Percentiles rank a stretch among this genome's conserved stretches.
phyloP scores from a whole-genome alignment of 2,329 filamentous ascomycete genomes.

The Aspergillus nomiae region DNA sequence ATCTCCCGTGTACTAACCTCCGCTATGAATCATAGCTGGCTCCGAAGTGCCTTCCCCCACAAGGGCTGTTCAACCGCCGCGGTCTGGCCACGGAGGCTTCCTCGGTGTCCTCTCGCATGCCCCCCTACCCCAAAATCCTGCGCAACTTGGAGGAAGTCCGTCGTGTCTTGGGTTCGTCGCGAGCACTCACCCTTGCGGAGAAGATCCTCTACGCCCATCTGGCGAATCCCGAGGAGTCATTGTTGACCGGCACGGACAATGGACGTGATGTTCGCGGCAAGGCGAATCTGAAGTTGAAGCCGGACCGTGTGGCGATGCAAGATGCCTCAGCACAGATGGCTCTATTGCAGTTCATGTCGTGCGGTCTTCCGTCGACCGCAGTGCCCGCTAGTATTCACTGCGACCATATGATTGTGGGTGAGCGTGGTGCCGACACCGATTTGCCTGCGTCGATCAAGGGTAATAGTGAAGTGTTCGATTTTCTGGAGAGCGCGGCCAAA shows the following conservation, averaged over 20 bases:
- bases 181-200: constrained; percentile 82
- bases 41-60: constrained; percentile 35
- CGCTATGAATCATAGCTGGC: constrained; percentile 28
- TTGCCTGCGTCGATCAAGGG: constrained; percentile 80
- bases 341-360: constrained; percentile 97
- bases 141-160: constrained; percentile 74
- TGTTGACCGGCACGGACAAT: constrained; percentile 80
- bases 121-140: constrained; percentile 81
- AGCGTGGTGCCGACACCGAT: constrained; percentile 85
- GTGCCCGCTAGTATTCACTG: constrained; percentile 98
- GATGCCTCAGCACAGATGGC: constrained; percentile 99
- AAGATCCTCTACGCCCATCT: constrained; percentile 98
- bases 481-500: constrained; percentile 87
- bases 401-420: constrained; percentile 97
- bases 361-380: constrained; percentile 82
- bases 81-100: constrained; percentile 41
- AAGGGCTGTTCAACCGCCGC: constrained; percentile 32
- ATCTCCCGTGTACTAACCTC: neutral
- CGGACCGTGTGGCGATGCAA: constrained; percentile 97
- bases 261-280: constrained; percentile 80
- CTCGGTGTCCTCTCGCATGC: constrained; percentile 57
- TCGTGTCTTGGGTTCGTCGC: constrained; percentile 65
- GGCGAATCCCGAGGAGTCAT: constrained; percentile 82
- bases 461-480: constrained; percentile 97
- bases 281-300: constrained; percentile 94